Percentiles rank a stretch among this genome's conserved stretches.
These are phyloP conservation scores for Pisolithus marmoratus DNA, from an alignment of 768 basidiomycete species.

Conservation along the genomic window DNA sequence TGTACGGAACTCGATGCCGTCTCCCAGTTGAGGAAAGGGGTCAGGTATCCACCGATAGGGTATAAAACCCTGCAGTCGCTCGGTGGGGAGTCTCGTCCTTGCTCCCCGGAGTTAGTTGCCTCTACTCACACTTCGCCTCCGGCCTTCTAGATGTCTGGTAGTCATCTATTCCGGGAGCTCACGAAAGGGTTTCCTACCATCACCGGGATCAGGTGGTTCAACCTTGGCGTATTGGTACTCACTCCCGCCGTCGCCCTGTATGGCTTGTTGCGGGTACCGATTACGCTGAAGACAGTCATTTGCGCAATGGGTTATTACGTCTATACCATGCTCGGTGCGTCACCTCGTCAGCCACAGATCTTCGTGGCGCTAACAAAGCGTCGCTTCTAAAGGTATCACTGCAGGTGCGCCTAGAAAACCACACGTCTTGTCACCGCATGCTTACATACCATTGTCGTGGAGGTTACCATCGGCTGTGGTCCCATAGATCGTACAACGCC, in stretches of 20 bases:
- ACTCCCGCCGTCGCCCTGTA: slow-evolving; percentile 69
- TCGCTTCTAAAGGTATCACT: slow-evolving; percentile 39
- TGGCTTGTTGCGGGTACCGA: slow-evolving; percentile 49
- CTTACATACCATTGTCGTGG: slow-evolving; percentile 5
- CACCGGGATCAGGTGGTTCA: slow-evolving; percentile 70
- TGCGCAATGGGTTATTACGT: slow-evolving; percentile 72
- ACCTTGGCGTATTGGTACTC: slow-evolving; percentile 58
- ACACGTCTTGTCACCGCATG: not conserved
- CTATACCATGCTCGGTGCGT: slow-evolving; percentile 78
- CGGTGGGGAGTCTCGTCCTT: slow-evolving; percentile 9
- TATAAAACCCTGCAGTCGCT: slow-evolving; percentile 27
- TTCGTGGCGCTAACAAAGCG: slow-evolving; percentile 10
- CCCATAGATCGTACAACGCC: slow-evolving; percentile 79
- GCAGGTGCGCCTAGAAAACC: slow-evolving; percentile 31
- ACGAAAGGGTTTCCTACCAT: slow-evolving; percentile 39
- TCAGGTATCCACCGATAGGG: slow-evolving; percentile 14
- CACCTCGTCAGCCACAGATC: slow-evolving; percentile 3
- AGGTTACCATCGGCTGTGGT: slow-evolving; percentile 85
- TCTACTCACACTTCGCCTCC: not conserved
- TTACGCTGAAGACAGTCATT: slow-evolving; percentile 46
- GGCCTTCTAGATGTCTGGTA: slow-evolving; percentile 7
- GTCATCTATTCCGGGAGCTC: slow-evolving; percentile 9
- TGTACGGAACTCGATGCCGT: not conserved
- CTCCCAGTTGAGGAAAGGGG: slow-evolving; percentile 13
- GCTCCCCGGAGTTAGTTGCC: slow-evolving; percentile 10